phyloP scores from a whole-genome alignment of 106 monocot genomes.

The Narthecium ossifragum region DNA sequence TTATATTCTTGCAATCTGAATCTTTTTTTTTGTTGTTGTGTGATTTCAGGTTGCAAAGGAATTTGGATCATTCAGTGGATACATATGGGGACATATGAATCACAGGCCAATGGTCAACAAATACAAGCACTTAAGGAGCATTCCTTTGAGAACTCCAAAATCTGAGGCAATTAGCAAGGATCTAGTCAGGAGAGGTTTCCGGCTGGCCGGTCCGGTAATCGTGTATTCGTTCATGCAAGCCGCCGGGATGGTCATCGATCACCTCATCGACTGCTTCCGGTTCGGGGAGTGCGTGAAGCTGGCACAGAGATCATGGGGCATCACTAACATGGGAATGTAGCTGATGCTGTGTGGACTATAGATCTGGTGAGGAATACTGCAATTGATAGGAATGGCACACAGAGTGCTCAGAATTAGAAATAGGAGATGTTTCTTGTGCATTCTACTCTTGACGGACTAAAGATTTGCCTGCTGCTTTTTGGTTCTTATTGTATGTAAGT shows the following conservation, averaged over 20 bases:
- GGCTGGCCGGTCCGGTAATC: constrained; percentile 71
- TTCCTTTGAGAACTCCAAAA: constrained; percentile 72
- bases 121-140: constrained; percentile 37
- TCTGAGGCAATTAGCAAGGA: constrained; percentile 86
- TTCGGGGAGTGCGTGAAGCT: constrained; percentile 48
- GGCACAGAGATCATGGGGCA: constrained; percentile 49
- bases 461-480: no score
- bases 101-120: constrained; percentile 50
- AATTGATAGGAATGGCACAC: no score
- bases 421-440: no score
- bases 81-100: constrained; percentile 85
- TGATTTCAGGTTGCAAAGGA: constrained; percentile 52
- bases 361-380: no score
- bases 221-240: constrained; percentile 96
- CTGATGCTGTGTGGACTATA: no score
- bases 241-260: constrained; percentile 72
- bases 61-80: constrained; percentile 81
- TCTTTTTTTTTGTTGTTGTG: neutral
- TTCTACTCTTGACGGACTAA: no score
- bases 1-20: no score
- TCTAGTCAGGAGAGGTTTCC: constrained; percentile 67
- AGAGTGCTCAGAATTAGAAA: no score
- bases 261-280: constrained; percentile 62
- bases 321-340: constrained; percentile 32
- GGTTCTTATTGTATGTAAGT: no score